phyloP scores from a whole-genome alignment of 257 asterid species.

The Voacanga thouarsii region DNA sequence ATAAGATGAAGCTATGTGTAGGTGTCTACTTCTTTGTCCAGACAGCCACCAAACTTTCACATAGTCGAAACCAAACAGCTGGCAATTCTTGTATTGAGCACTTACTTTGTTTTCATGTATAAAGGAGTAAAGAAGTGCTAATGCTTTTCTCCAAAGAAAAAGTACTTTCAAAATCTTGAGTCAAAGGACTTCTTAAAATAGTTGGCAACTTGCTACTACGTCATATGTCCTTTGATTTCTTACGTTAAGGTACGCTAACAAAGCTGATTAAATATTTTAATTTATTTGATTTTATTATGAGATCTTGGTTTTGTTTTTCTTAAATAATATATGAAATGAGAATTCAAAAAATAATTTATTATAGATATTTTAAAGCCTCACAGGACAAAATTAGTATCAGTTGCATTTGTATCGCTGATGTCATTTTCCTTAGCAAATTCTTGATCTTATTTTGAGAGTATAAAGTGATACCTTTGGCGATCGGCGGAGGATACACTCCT shows the following conservation, averaged over 20 bases:
- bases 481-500: no score
- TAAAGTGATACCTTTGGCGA: no score
- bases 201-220: conserved; percentile 2
- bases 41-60: conserved; percentile 3
- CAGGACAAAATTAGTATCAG: no score
- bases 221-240: not conserved
- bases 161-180: conserved; percentile 6
- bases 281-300: no score
- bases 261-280: no score
- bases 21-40: not conserved
- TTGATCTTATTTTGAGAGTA: no score
- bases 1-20: not conserved
- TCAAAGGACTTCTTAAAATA: not conserved
- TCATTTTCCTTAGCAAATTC: no score
- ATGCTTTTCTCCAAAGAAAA: not conserved
- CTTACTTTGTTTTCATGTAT: not conserved
- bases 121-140: not conserved
- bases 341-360: no score
- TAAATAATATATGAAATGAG: no score
- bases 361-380: no score
- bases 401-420: no score
- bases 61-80: not conserved
- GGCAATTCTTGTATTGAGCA: not conserved
- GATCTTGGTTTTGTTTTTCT: no score
- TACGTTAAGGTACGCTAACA: not conserved